Evolutionary conservation across 2,329 filamentous ascomycete species (phyloP), one percentile per base, ranked within the genome.

Genomic region (Xylaria sp.): DNA sequence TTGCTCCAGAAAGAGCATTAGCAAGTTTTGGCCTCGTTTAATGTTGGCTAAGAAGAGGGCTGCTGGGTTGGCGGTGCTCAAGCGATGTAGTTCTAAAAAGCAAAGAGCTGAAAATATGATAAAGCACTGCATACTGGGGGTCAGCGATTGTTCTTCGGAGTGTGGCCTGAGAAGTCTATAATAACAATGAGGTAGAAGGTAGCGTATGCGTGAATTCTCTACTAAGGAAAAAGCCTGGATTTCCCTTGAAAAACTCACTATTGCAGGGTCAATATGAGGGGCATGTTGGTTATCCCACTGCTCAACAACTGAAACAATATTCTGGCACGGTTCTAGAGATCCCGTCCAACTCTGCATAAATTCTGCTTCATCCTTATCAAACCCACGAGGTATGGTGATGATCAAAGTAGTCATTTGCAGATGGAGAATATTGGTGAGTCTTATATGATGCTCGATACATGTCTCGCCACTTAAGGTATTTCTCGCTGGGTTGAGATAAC

Each of bases 211-310:
- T 1, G 6, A 20, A 5, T 49, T 15, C 11, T 59, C 6, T 53
- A 23, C 3, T 9, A 2, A 13, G 36, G n/a, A 36, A 44, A 31
- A 23, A 49, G 44, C 9, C 6, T 4, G 31, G 33, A 46, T 23
- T 7, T n/a, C 28, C n/a, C 4, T 3, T 2, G 31, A 44, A 53
- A 1, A 4, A 68, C 67, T 69, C 49, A 69, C 67, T 49, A 80
- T 75, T n/a, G 78, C 79, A 10, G 79, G 79, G 56, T 80, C 78
- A 4, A 79, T 77, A 2, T 68, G 71, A 38, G 74, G 65, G 33
- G 72, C 78, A 57, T 75, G 77, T 5, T 74, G 70, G 44, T 72
- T 76, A 59, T 79, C 72, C 79, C 79, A 81, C 40, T 81, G 73
- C 33, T 72, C 72, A 1, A 75, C 73, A 1, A 79, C 53, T 3